phyloP scores from a whole-genome alignment of 768 basidiomycete species.

The Cyclocybe cylindracea region DNA sequence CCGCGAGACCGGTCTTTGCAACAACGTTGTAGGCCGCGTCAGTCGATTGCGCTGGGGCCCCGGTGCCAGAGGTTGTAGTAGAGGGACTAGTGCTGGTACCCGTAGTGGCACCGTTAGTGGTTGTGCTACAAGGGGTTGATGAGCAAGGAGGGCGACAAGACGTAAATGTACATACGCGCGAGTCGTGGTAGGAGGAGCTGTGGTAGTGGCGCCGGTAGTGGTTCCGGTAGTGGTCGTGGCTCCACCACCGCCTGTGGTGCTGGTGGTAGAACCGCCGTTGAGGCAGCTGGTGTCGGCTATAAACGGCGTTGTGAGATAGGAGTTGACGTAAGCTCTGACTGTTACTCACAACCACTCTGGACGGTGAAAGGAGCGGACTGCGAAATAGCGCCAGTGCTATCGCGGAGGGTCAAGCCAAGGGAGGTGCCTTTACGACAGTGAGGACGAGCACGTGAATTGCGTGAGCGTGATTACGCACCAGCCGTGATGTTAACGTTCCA shows the following conservation, averaged over 20 bases:
- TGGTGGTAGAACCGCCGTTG: neutral
- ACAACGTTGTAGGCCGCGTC: constrained; percentile 17
- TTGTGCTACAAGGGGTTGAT: constrained; percentile 7
- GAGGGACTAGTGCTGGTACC: constrained; percentile 9
- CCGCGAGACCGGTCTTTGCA: neutral
- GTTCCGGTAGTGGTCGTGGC: constrained; percentile 35
- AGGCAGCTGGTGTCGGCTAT: constrained; percentile 14
- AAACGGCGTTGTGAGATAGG: neutral
- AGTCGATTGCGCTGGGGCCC: constrained; percentile 10
- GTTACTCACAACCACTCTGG: constrained; percentile 46
- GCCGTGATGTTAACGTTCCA: constrained; percentile 56
- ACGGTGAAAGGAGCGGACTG: constrained; percentile 59
- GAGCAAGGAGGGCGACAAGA: constrained; percentile 15
- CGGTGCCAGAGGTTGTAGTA: constrained; percentile 13
- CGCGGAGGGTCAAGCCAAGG: constrained; percentile 62
- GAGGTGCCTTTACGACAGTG: constrained; percentile 36
- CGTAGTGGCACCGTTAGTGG: constrained; percentile 10
- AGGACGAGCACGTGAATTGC: neutral
- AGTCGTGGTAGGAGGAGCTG: constrained; percentile 14
- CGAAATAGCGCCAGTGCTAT: constrained; percentile 49
- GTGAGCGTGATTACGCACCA: constrained; percentile 32
- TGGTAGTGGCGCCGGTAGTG: constrained; percentile 9
- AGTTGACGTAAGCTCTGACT: neutral
- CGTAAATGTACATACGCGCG: constrained; percentile 9
- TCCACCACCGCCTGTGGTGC: constrained; percentile 13